Evolutionary conservation across 1,284 basidiomycete genomes (phyloP), one percentile per base, ranked within the genome.

Genomic region (Apiotrichum sp.): DNA sequence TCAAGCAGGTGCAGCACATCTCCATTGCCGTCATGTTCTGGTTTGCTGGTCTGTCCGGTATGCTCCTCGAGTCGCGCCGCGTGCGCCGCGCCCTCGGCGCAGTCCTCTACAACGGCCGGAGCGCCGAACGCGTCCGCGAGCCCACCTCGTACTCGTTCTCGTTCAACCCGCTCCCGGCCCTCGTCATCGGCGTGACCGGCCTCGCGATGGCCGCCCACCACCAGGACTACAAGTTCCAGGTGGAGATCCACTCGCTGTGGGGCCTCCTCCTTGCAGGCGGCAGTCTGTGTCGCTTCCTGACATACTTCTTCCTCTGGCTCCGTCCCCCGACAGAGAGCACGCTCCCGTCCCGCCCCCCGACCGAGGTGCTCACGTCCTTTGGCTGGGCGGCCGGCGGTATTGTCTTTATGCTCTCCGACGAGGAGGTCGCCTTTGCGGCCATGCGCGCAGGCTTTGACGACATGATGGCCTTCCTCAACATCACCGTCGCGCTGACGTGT

Each of bases 1-100:
- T 93, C 49, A 96, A 95, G 77, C 85, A 97, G 72, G 83, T 97
- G 22, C 92, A 98, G 72, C 95, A 98, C 72, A 95, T 96, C 62
- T 85, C 87, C 55, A 97, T 98, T 60, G 93, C 93, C 8, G 72
- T 79, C 59, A 77, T 70, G 88, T 97, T 95, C 77, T 96, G 90
- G 86, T 95, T 93, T 66, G 91, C 89, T 9, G 93, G 93, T 4
- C 79, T 92, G 3, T 76, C 92, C 11, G 93, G 93, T 4, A 89
- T 97, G 84, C 84, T 86, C 13, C 84, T 98, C 57, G 93, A 98
- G 77, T 89, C 87, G 9, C 84, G 81, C 64, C 78, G 77, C 33
- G 74, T 93, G 36, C 82, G 88, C 29, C 78, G 79, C 35, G 63
- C 75, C 34, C 65, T 78, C 39, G 66, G 65, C 7, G 61, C 43